Conservation (phyloP, 805 yeast species). For the Saturnispora kantuleensis region DNA sequence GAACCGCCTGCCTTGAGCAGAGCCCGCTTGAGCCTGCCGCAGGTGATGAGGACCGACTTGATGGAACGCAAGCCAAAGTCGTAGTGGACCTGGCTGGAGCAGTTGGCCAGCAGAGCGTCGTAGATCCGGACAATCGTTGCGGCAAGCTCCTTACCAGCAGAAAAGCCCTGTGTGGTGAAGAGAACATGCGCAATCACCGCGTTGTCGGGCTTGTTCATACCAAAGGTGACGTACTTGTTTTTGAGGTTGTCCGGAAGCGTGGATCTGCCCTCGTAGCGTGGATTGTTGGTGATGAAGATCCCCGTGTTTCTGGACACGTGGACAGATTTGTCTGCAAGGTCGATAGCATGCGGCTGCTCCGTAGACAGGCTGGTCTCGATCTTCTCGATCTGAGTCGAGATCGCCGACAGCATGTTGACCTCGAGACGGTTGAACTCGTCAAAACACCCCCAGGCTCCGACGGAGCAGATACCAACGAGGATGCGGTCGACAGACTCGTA, state of each 20-base stretch:
- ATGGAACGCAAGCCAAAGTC: slow-evolving; percentile 86
- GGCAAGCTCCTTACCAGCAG: slow-evolving; percentile 36
- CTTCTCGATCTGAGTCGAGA: slow-evolving; percentile 66
- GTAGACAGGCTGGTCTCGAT: slow-evolving; percentile 47
- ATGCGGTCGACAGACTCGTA: slow-evolving; percentile 70
- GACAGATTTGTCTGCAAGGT: slow-evolving; percentile 34
- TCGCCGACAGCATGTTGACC: slow-evolving; percentile 65
- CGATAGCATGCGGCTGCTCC: slow-evolving; percentile 21
- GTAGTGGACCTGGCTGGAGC: slow-evolving; percentile 61
- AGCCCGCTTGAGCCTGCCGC: slow-evolving; percentile 36
- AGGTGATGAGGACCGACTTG: slow-evolving; percentile 52
- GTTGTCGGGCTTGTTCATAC: slow-evolving; percentile 66
- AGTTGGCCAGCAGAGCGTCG: slow-evolving; percentile 26
- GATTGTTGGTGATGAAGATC: slow-evolving; percentile 85
- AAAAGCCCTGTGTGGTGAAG: slow-evolving; percentile 66
- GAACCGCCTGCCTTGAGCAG: background rate
- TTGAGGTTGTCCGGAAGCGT: slow-evolving; percentile 78
- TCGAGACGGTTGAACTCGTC: slow-evolving; percentile 87
- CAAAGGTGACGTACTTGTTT: slow-evolving; percentile 64
- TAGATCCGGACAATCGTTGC: slow-evolving; percentile 46
- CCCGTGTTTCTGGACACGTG: slow-evolving; percentile 45
- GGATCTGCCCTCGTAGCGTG: slow-evolving; percentile 76
- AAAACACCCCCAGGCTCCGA: slow-evolving; percentile 94
- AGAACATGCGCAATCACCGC: slow-evolving; percentile 59
- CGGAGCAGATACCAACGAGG: slow-evolving; percentile 64